These are phyloP conservation scores for Lotus japonicus DNA, from an alignment of 306 rosid genomes.

Conservation along the genomic window DNA sequence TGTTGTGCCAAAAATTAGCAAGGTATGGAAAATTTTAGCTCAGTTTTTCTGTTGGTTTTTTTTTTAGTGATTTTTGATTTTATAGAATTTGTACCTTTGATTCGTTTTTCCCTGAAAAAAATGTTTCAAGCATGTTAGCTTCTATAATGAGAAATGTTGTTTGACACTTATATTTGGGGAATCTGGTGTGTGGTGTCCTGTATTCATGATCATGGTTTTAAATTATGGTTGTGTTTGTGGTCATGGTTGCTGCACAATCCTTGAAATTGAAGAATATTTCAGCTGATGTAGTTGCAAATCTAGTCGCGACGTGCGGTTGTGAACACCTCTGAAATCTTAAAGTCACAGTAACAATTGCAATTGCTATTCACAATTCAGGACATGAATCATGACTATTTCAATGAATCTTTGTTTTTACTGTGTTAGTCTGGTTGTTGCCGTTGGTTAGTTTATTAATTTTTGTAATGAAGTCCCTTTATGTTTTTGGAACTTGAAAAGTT, in stretches of 20 bases:
- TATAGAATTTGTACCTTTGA: neutral
- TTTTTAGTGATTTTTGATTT: neutral
- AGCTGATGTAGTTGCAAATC: too few species aligned
- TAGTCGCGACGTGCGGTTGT: too few species aligned
- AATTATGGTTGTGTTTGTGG: too few species aligned
- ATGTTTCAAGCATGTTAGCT: neutral
- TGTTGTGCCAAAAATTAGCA: slow-evolving; percentile 96
- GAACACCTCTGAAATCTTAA: too few species aligned
- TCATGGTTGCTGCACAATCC: too few species aligned
- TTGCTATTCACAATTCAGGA: too few species aligned
- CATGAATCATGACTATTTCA: neutral
- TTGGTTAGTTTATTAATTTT: neutral
- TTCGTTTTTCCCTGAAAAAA: too few species aligned
- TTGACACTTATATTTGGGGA: slow-evolving; percentile 6
- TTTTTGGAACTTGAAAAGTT: neutral
- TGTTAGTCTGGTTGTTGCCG: neutral
- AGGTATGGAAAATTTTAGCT: slow-evolving; percentile 31
- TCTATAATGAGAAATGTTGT: neutral
- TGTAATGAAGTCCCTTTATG: neutral
- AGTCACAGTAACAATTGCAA: too few species aligned
- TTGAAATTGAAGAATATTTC: too few species aligned
- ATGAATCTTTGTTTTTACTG: neutral
- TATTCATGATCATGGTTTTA: neutral
- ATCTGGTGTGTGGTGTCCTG: neutral
- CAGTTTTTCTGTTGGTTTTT: neutral